phyloP scores from a whole-genome alignment of 2,329 filamentous ascomycete species.

The Aspergillus viridinutans region DNA sequence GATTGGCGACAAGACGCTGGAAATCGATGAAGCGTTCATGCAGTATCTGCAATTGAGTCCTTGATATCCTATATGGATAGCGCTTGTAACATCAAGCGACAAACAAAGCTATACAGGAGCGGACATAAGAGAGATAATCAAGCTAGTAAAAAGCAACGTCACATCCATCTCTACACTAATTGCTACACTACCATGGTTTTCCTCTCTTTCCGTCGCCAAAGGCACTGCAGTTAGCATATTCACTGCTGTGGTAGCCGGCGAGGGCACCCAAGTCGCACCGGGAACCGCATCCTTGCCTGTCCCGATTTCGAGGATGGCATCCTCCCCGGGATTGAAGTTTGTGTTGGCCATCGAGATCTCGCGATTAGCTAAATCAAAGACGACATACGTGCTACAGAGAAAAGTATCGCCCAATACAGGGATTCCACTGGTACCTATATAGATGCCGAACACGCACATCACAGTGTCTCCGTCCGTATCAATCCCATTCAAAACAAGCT shows the following conservation, averaged over 20 bases:
- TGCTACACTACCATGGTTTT: background rate
- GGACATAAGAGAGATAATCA: background rate
- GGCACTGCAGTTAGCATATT: background rate
- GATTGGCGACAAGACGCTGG: slow-evolving; percentile 17
- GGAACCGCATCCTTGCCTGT: background rate
- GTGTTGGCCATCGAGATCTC: background rate
- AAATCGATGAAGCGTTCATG: slow-evolving; percentile 15
- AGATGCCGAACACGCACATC: background rate
- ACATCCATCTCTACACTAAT: background rate
- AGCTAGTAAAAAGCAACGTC: background rate
- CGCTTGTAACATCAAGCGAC: background rate
- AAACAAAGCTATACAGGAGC: background rate
- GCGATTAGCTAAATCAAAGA: background rate
- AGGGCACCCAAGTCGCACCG: background rate
- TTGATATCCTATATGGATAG: background rate
- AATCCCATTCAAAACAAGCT: background rate
- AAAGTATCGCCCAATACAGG: background rate
- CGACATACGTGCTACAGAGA: background rate
- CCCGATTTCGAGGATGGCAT: background rate
- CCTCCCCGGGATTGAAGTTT: background rate
- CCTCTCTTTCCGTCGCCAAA: background rate
- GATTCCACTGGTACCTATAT: background rate
- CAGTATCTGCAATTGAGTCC: slow-evolving; percentile 4
- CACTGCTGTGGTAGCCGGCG: background rate
- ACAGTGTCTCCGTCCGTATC: background rate